Base-by-base conservation (phyloP, 2,329 filamentous ascomycete species). In the Fusarium protoensiforme region DNA sequence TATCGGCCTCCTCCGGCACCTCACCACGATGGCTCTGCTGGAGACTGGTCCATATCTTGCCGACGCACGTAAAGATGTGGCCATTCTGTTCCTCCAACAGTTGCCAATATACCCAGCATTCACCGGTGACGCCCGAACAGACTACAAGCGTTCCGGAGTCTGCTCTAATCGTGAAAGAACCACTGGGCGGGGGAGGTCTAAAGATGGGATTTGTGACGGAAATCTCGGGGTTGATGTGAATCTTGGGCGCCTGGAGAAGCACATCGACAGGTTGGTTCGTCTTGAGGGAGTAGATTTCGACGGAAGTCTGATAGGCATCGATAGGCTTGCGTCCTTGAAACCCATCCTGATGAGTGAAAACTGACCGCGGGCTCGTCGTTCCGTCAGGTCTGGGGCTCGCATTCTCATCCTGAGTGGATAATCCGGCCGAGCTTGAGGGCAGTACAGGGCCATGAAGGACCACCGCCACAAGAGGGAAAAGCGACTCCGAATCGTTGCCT, bases 31-130 rank as follows among this genome's bases (percentile, higher is more conserved):
- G 82, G 33, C 85, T 84, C 73, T 91, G 88, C 78, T 96, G 94
- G 31, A 98, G 85, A 51, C 91, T 92, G 1, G 96, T 98, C 96
- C 96, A 99, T 20, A 97, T 85, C 83, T 99, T 99, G 22, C 92
- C 95, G 64, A 96, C 86, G 77, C 95, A 98, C 39, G 83, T 85
- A 80, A 88, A 92, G 51, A 84, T 73, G 24, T 83, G 83, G 1
- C 81, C 78, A 24, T 88, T 87, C 54, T 83, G 82, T 1, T 81
- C 78, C 63, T 83, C 79, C 11, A 83, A 75, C 10, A 85, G 80
- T 70, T 91, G 88, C 10, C 87, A 84, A 76, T 89, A 98, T 9
- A 98, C 85, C 87, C 93, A 98, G 53, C 96, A 91, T 83, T 98
- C 96, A 14, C 96, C 96, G 58, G 94, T 98, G 24, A 88, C 84